A percentile compares a stretch with the other conserved stretches of the same genome.
These are phyloP conservation scores for Podaxis mareebaensis DNA, from an alignment of 768 basidiomycete species.

Conservation along the genomic window DNA sequence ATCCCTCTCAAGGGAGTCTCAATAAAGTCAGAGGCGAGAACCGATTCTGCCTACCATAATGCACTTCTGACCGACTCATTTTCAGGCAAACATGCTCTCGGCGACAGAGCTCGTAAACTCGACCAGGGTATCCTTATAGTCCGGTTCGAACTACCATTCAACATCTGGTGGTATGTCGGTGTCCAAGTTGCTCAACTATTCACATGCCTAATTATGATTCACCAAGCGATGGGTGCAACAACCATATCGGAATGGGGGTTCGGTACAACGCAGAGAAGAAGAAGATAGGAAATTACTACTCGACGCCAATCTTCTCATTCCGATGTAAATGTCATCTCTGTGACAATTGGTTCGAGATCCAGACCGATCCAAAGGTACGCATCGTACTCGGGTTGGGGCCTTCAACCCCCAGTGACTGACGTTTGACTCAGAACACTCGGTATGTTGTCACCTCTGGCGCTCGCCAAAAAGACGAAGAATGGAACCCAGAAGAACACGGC, in stretches of 20 bases:
- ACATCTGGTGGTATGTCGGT: slow-evolving; percentile 85
- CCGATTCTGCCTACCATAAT: neutral
- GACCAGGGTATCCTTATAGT: slow-evolving; percentile 96
- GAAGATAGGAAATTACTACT: slow-evolving; percentile 93
- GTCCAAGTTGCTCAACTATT: neutral
- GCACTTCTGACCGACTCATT: slow-evolving; percentile 8
- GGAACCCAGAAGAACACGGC: slow-evolving; percentile 96
- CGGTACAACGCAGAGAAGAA: slow-evolving; percentile 99
- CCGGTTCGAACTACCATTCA: slow-evolving; percentile 95
- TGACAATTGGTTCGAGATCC: slow-evolving; percentile 95
- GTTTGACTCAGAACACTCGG: slow-evolving; percentile 73
- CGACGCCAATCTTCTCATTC: slow-evolving; percentile 93
- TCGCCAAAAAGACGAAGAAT: slow-evolving; percentile 92
- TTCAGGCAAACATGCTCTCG: slow-evolving; percentile 90
- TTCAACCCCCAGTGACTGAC: neutral
- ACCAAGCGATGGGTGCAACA: slow-evolving; percentile 85
- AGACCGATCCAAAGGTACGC: slow-evolving; percentile 91
- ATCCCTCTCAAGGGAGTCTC: slow-evolving; percentile 63
- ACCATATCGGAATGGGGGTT: slow-evolving; percentile 98
- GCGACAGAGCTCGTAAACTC: slow-evolving; percentile 90
- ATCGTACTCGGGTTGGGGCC: neutral
- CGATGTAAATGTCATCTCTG: slow-evolving; percentile 98
- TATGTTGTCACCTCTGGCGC: slow-evolving; percentile 94
- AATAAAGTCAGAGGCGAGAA: slow-evolving; percentile 67
- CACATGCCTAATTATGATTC: neutral